Evolutionary conservation across 345 rosid genomes (phyloP), one percentile per base, ranked within the genome.

Genomic region (Isatis tinctoria): DNA sequence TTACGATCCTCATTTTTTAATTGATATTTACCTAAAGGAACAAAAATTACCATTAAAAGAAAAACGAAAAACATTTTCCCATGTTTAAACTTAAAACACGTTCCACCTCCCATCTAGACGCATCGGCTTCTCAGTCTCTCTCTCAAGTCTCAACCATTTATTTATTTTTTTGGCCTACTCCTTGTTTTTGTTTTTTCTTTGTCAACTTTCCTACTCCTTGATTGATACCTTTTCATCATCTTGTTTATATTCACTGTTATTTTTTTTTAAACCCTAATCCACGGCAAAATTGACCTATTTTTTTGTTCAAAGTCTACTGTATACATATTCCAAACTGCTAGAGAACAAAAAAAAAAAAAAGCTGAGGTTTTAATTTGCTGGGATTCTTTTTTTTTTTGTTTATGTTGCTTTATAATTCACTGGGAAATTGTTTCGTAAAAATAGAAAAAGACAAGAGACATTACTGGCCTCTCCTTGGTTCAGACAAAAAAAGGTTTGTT

Each of bases 401-500:
- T 47, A 18, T 8, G 14, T 33, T 33, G 35, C 24, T 4, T 69
- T 30, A 2, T 6, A 44, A 6, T 16, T 44, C 7, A 1, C 41
- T 30, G 37, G 10, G 78, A 72, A 72, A 58, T 67, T 74, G 78
- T 69, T 33, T 69, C 41, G 5, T 68, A 22, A 40, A 60, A 39
- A 28, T 5, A 48, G 57, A 24, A 36, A 41, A 10, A 10, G 36
- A 18, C 22, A 67, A 41, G 40, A 69, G 14, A 69, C 63, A 43
- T 75, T 22, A 24, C 52, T 67, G 62, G 40, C 49, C 40, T 41
- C 58, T 75, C 32, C 16, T 65, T 69, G 70, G 51, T 75, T 75
- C 70, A 69, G 47, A 61, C 33, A 22, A 75, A 75, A 67, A 2
- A 20, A 68, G 63, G 74, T 75, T 3, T 17, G 40, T 53, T 35